A percentile compares a stretch with the other conserved stretches of the same genome.
These are phyloP conservation scores for Apiotrichum porosum DNA, from an alignment of 1,284 basidiomycete genomes.

Conservation along the genomic window DNA sequence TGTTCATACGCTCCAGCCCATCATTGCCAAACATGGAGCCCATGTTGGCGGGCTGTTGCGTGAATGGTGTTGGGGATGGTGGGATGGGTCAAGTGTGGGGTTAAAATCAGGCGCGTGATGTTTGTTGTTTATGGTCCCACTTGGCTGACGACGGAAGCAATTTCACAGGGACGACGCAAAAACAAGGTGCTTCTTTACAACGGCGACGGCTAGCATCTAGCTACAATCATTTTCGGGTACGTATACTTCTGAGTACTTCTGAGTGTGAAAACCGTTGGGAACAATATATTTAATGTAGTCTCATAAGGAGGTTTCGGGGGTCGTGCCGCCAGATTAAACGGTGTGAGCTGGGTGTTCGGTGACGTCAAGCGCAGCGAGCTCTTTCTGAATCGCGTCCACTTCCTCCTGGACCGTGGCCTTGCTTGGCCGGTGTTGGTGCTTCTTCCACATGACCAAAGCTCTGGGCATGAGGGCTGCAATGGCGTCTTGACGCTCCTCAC, in stretches of 20 bases:
- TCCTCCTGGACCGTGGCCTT: neutral
- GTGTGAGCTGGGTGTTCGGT: neutral
- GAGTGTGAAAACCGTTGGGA: no score
- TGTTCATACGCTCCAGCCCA: conserved; percentile 38
- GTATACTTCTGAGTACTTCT: no score
- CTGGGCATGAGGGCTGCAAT: conserved; percentile 43
- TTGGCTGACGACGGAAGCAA: neutral
- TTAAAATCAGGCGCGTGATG: conserved; percentile 4
- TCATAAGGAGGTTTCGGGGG: no score
- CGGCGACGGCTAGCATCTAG: no score
- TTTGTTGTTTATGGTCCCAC: neutral
- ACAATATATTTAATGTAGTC: no score
- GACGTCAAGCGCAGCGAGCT: neutral
- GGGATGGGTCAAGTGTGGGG: neutral
- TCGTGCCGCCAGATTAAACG: no score
- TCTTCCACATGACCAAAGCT: conserved; percentile 46
- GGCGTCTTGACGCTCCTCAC: conserved; percentile 47
- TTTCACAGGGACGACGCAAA: no score
- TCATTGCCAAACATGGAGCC: conserved; percentile 41
- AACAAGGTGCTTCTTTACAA: no score
- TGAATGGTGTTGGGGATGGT: neutral
- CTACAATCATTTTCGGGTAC: no score
- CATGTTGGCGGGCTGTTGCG: no score
- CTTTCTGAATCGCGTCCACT: neutral
- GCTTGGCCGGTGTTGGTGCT: neutral